Conservation (phyloP, 1,284 basidiomycete genomes). For the Anthracocystis setariae region DNA sequence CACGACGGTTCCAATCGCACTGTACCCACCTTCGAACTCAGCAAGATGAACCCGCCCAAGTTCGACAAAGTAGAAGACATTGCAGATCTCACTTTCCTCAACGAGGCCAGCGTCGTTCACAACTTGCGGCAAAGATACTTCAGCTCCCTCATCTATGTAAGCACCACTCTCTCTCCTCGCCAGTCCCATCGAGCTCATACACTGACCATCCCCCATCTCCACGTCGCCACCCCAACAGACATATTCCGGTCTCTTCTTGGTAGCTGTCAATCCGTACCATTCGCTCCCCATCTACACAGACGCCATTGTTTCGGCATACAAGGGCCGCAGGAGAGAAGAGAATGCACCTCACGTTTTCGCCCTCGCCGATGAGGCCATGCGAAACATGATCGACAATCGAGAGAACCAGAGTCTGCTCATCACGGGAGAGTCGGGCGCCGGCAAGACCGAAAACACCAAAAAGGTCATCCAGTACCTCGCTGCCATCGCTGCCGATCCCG, state of each 20-base stretch:
- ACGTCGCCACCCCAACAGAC: conserved; percentile 69
- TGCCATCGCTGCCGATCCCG: conserved; percentile 80
- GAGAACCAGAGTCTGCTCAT: conserved; percentile 98
- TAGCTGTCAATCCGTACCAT: conserved; percentile 98
- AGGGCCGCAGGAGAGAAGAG: conserved; percentile 88
- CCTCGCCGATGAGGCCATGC: conserved; percentile 96
- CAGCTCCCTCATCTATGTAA: conserved; percentile 75
- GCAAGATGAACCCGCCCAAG: conserved; percentile 85
- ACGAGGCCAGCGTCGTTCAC: conserved; percentile 98
- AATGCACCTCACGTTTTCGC: conserved; percentile 98
- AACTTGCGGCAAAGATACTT: conserved; percentile 92
- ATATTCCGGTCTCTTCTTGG: conserved; percentile 94
- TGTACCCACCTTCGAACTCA: conserved; percentile 60
- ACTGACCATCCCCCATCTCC: neutral
- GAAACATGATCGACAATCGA: conserved; percentile 95
- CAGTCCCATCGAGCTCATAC: neutral
- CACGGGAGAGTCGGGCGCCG: conserved; percentile 99
- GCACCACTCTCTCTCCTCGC: neutral
- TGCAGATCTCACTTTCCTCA: conserved; percentile 95
- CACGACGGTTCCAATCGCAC: conserved; percentile 72
- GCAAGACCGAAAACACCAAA: conserved; percentile 99
- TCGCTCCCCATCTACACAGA: conserved; percentile 91
- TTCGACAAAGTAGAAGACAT: conserved; percentile 98
- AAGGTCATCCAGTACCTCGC: conserved; percentile 99
- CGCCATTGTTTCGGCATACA: conserved; percentile 90